phyloP scores from a whole-genome alignment of 768 basidiomycete genomes.

The Auricularia sp. region DNA sequence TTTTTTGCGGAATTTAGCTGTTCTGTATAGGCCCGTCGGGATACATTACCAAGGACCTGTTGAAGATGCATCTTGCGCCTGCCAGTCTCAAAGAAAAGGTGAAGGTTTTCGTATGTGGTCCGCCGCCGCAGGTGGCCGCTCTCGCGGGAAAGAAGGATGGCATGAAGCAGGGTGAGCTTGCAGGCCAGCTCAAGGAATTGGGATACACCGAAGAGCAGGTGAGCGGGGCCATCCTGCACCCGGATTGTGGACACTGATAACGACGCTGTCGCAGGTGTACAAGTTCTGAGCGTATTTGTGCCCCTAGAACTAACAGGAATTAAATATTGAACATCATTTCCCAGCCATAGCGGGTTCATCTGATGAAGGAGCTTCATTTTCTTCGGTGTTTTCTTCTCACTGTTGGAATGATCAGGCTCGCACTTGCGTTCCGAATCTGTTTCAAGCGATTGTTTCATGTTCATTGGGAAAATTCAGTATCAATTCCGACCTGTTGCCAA shows the following conservation, averaged over 20 bases:
- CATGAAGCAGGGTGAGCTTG: constrained; percentile 73
- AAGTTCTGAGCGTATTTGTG: not conserved
- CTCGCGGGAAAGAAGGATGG: constrained; percentile 85
- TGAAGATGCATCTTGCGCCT: constrained; percentile 64
- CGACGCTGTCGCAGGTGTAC: not conserved
- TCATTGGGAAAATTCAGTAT: no score
- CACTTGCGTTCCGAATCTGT: no score
- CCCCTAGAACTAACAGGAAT: no score
- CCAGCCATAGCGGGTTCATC: no score
- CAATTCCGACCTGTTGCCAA: no score
- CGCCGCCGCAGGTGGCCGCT: constrained; percentile 82
- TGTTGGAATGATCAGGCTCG: no score
- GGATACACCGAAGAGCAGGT: constrained; percentile 87
- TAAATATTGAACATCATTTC: no score
- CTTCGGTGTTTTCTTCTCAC: no score
- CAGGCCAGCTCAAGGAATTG: constrained; percentile 74
- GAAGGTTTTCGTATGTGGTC: constrained; percentile 86
- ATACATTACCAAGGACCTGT: constrained; percentile 60
- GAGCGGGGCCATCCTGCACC: constrained; percentile 1
- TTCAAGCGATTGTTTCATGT: no score
- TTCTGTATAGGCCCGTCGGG: constrained; percentile 48
- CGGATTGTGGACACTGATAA: not conserved
- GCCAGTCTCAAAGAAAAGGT: constrained; percentile 62
- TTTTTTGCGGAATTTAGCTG: constrained; percentile 3
- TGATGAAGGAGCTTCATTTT: no score